phyloP scores from a whole-genome alignment of 176 grass and related monocot genomes.

The Hordeum marinum region DNA sequence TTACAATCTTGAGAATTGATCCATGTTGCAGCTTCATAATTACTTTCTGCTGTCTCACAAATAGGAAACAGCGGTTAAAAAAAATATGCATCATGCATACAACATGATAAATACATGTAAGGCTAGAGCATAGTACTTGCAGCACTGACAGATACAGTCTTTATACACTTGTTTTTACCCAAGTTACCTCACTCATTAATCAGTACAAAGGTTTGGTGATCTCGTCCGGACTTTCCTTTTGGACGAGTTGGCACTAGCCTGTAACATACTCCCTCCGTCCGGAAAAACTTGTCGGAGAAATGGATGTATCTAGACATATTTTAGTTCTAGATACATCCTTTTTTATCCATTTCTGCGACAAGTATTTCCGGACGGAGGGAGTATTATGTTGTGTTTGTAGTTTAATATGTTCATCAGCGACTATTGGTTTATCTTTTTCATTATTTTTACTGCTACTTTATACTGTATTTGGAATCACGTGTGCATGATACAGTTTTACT shows the following conservation, averaged over 20 bases:
- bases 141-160: not conserved
- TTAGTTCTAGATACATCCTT: no score
- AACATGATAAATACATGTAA: not conserved
- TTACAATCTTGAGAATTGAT: not conserved
- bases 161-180: slow-evolving; percentile 1
- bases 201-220: slow-evolving; percentile 7
- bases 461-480: slow-evolving; percentile 17
- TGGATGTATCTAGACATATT: no score
- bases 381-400: not conserved
- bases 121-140: not conserved
- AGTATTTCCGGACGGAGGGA: no score
- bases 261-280: no score
- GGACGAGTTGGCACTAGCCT: slow-evolving; percentile 1
- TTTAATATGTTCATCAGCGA: not conserved
- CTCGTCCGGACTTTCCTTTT: slow-evolving; percentile 2
- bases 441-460: not conserved
- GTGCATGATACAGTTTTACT: not conserved
- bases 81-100: not conserved
- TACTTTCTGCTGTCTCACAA: not conserved
- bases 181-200: not conserved
- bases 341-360: no score
- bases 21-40: slow-evolving; percentile 4
- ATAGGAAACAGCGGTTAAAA: not conserved
- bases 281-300: no score
- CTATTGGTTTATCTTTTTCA: slow-evolving; percentile 10